Evolutionary conservation across 75 land plant genomes (phyloP).

Genomic region (Pinus tabuliformis): DNA sequence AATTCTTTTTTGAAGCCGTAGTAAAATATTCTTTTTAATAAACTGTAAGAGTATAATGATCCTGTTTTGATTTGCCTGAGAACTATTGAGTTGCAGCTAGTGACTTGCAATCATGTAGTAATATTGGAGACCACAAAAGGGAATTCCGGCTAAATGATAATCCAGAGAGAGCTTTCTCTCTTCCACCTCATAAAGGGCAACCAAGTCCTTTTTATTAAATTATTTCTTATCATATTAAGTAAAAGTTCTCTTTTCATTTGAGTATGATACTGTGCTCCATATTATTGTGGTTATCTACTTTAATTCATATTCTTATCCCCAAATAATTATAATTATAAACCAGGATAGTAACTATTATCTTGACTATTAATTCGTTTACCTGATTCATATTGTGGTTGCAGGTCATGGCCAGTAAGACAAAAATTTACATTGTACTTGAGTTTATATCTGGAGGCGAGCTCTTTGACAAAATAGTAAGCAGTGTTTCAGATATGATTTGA

Average conservation of each 20-base stretch:
- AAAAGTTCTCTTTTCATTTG: background rate
- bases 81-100: too few species aligned
- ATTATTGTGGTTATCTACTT: background rate
- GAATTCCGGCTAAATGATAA: too few species aligned
- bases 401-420: constrained; percentile 41
- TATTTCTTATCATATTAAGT: background rate
- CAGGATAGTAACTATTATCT: background rate
- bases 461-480: constrained; percentile 37
- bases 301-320: background rate
- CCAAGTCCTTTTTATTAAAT: background rate
- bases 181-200: background rate
- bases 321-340: background rate
- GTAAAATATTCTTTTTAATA: too few species aligned
- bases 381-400: constrained; percentile 5
- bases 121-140: too few species aligned
- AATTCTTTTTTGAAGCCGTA: too few species aligned
- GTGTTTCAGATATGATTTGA: background rate
- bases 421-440: constrained; percentile 34
- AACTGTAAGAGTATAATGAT: too few species aligned
- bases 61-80: too few species aligned
- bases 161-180: too few species aligned
- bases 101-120: too few species aligned
- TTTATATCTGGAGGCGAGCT: constrained; percentile 39
- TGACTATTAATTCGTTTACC: background rate
- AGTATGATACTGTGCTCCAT: background rate